A percentile compares a stretch with the other conserved stretches of the same genome.
Conservation (phyloP, 768 basidiomycete species). For the Tylopilus cervinicoccineus region DNA sequence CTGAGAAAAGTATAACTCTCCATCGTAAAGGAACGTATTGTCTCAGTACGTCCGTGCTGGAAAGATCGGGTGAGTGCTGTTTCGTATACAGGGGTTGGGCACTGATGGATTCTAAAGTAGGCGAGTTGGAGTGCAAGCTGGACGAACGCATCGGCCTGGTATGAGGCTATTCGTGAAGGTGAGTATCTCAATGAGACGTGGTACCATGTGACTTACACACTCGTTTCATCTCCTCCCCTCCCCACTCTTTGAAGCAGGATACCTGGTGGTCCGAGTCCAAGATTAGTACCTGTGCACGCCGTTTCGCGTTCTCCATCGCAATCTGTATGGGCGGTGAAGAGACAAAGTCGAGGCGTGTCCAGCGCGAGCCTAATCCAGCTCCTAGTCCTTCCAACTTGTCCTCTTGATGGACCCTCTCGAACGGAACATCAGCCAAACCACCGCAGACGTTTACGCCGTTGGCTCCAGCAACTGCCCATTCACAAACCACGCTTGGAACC, state of each 20-base stretch:
- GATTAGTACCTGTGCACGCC: constrained; percentile 54
- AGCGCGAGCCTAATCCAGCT: constrained; percentile 29
- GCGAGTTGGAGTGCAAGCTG: constrained; percentile 92
- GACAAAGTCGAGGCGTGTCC: constrained; percentile 73
- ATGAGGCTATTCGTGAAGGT: constrained; percentile 36
- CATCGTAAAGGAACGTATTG: constrained; percentile 68
- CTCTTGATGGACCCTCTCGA: constrained; percentile 5
- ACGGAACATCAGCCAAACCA: constrained; percentile 45
- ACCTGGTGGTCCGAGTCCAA: constrained; percentile 81
- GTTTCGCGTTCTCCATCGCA: constrained; percentile 57
- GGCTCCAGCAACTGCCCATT: constrained; percentile 60
- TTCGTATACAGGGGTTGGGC: constrained; percentile 88
- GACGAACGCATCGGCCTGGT: constrained; percentile 78
- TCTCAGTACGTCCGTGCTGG: constrained; percentile 85
- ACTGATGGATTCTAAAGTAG: constrained; percentile 74
- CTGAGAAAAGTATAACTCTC: constrained; percentile 64
- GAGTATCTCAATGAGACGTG: not conserved
- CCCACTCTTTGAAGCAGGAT: constrained; percentile 79
- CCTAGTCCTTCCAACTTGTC: constrained; percentile 5
- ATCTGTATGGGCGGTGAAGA: constrained; percentile 53
- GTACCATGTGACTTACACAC: constrained; percentile 45
- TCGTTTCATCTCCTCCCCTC: constrained; percentile 82
- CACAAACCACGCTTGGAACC: constrained; percentile 81
- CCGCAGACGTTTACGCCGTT: constrained; percentile 32
- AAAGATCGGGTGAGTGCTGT: constrained; percentile 88